These are phyloP conservation scores for Barbarea vulgaris DNA, from an alignment of 345 rosid genomes.

Conservation along the genomic window DNA sequence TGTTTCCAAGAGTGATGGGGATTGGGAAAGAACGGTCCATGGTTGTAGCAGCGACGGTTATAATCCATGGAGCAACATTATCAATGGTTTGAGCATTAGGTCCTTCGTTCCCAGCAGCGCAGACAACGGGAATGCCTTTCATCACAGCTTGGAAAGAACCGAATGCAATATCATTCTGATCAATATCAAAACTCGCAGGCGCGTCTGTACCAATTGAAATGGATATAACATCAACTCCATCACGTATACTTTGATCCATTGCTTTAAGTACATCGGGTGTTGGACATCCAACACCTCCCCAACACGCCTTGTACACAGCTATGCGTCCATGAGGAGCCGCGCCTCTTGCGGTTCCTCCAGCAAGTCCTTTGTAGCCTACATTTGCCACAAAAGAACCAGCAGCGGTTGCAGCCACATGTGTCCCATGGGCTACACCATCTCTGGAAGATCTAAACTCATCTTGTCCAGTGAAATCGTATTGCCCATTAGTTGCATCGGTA, in stretches of 20 bases:
- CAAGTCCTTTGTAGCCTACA: slow-evolving; percentile 50
- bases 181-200: slow-evolving; percentile 45
- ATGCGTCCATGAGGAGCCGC: slow-evolving; percentile 51
- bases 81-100: slow-evolving; percentile 46
- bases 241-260: slow-evolving; percentile 55
- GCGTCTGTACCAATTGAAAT: slow-evolving; percentile 47
- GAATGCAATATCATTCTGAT: slow-evolving; percentile 39
- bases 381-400: slow-evolving; percentile 53
- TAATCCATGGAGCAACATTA: slow-evolving; percentile 59
- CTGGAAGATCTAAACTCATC: slow-evolving; percentile 47
- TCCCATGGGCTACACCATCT: slow-evolving; percentile 55
- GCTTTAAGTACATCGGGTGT: slow-evolving; percentile 51
- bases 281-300: slow-evolving; percentile 36
- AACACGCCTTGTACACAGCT: slow-evolving; percentile 58
- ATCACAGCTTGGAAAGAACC: slow-evolving; percentile 58
- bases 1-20: slow-evolving; percentile 45
- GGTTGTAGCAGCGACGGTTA: slow-evolving; percentile 53
- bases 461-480: slow-evolving; percentile 39
- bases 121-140: slow-evolving; percentile 47
- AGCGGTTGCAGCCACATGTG: slow-evolving; percentile 55
- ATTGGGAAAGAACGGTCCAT: slow-evolving; percentile 52
- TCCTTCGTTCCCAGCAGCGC: slow-evolving; percentile 46
- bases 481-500: slow-evolving; percentile 25
- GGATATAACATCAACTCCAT: slow-evolving; percentile 58
- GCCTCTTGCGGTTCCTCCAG: slow-evolving; percentile 46